Evolutionary conservation across 306 rosid species (phyloP).

Genomic region (Medicago arabica): DNA sequence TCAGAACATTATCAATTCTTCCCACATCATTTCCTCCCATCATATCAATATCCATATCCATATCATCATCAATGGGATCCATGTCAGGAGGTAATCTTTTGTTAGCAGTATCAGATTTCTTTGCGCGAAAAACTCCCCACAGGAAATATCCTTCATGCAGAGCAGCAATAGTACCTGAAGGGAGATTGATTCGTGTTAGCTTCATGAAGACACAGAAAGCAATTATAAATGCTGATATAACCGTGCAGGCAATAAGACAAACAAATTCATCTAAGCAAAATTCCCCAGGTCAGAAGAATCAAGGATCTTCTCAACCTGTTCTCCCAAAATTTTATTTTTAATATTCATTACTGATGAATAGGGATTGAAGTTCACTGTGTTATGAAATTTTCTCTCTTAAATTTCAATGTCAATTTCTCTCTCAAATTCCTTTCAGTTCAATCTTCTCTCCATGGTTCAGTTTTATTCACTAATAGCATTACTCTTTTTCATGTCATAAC

Average conservation of each 20-base stretch:
- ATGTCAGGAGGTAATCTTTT: conserved; percentile 20
- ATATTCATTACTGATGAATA: neutral
- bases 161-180: conserved; percentile 46
- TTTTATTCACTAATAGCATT: too few relatives aligned
- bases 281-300: neutral
- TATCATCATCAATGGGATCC: conserved; percentile 46
- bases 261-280: neutral
- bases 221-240: conserved; percentile 24
- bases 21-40: conserved; percentile 50
- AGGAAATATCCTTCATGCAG: conserved; percentile 47
- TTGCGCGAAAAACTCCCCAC: conserved; percentile 66
- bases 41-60: conserved; percentile 70
- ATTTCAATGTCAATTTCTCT: too few relatives aligned
- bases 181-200: conserved; percentile 31
- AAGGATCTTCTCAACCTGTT: neutral
- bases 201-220: conserved; percentile 17
- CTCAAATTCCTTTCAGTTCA: too few relatives aligned
- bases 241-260: neutral
- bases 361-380: neutral
- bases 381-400: too few relatives aligned
- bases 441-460: too few relatives aligned
- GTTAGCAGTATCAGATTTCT: conserved; percentile 12
- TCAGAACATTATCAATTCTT: conserved; percentile 42
- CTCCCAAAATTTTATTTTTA: conserved; percentile 23
- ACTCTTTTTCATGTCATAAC: too few relatives aligned